Percentiles rank a stretch among this genome's conserved stretches.
Evolutionary conservation across 495 filamentous ascomycete species (phyloP).

Genomic region (Tuber borchii): DNA sequence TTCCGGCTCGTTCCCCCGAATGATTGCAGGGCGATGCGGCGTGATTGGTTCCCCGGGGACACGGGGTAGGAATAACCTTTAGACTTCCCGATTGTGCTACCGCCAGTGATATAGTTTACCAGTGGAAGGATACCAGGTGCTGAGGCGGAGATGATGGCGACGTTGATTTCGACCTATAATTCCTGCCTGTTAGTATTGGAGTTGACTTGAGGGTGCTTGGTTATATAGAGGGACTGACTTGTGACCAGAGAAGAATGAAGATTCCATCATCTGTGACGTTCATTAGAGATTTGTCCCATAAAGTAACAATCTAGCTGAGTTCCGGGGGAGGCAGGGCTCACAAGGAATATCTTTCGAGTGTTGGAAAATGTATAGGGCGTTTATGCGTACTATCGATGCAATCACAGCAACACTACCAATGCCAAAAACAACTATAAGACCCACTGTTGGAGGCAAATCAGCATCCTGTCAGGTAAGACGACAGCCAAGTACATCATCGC

Average conservation of each 20-base stretch:
- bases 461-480: not conserved
- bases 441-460: slow-evolving; percentile 15
- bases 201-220: not conserved
- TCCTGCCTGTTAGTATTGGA: not conserved
- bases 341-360: slow-evolving; percentile 33
- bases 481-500: not conserved
- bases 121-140: slow-evolving; percentile 39
- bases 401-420: slow-evolving; percentile 40
- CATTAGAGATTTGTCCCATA: not conserved
- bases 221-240: slow-evolving; percentile 3
- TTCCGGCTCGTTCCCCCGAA: slow-evolving; percentile 12
- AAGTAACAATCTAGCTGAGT: not conserved
- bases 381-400: slow-evolving; percentile 42
- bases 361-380: slow-evolving; percentile 40
- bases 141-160: slow-evolving; percentile 41
- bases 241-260: slow-evolving; percentile 42
- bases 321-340: not conserved
- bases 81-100: slow-evolving; percentile 11
- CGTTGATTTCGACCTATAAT: slow-evolving; percentile 37
- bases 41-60: slow-evolving; percentile 24
- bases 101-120: slow-evolving; percentile 19
- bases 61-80: not conserved
- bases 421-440: slow-evolving; percentile 31
- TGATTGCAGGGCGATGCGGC: slow-evolving; percentile 44
- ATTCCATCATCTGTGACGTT: slow-evolving; percentile 26